These are phyloP conservation scores for Penstemon newberryi DNA, from an alignment of 257 asterid genomes.

Conservation along the genomic window DNA sequence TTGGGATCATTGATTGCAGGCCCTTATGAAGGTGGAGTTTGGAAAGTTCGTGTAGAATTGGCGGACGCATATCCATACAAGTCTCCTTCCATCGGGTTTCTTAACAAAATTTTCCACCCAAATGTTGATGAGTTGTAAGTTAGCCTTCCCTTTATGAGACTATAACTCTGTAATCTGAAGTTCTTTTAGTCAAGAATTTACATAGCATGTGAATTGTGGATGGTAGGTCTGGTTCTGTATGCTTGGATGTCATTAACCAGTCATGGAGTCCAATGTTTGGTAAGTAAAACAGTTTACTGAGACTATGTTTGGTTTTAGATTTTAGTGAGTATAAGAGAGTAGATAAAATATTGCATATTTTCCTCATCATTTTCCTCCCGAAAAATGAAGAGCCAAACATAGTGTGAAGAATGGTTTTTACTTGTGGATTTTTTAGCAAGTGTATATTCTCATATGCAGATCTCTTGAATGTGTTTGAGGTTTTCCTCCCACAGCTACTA, in stretches of 20 bases:
- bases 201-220: constrained; percentile 1
- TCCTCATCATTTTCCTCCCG: neutral
- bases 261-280: constrained; percentile 99
- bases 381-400: too few species aligned
- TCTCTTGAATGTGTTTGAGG: constrained; percentile 86
- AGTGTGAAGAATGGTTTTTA: neutral
- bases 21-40: constrained; percentile 86
- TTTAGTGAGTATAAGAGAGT: too few species aligned
- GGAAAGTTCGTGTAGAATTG: constrained; percentile 89
- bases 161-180: neutral
- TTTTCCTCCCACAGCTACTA: constrained; percentile 91
- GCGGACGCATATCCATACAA: constrained; percentile 96
- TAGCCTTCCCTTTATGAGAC: neutral
- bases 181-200: neutral
- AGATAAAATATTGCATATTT: neutral
- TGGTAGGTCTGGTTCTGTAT: constrained; percentile 84
- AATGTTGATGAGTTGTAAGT: constrained; percentile 93
- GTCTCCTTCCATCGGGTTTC: constrained; percentile 89
- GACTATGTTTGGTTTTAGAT: neutral
- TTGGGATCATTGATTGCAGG: constrained; percentile 41
- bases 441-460: constrained; percentile 47
- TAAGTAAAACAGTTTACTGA: constrained; percentile 34
- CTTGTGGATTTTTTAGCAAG: neutral
- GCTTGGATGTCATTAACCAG: constrained; percentile 93
- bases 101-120: constrained; percentile 94